These are phyloP conservation scores for Schwanniomyces sp. DNA, from an alignment of 805 yeast species.

Conservation along the genomic window DNA sequence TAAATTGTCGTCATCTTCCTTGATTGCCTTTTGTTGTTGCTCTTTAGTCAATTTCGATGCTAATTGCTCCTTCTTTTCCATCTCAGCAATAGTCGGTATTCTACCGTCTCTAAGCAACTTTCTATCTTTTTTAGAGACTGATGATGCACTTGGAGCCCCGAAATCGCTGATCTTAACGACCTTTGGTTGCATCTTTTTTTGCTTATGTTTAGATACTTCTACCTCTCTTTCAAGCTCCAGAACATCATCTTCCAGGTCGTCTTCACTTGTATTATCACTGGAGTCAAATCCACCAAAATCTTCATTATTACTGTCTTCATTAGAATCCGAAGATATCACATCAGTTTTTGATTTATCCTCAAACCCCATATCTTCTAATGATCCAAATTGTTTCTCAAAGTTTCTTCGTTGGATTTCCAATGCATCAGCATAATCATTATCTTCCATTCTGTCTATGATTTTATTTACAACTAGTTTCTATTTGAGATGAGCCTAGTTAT, in stretches of 20 bases:
- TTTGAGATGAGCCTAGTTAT: neutral
- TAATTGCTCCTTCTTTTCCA: slow-evolving; percentile 23
- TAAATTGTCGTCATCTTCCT: slow-evolving; percentile 51
- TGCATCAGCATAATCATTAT: slow-evolving; percentile 28
- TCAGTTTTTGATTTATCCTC: slow-evolving; percentile 25
- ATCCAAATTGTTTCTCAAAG: slow-evolving; percentile 66
- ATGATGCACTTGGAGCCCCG: slow-evolving; percentile 20
- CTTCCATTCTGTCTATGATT: neutral
- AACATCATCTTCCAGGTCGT: slow-evolving; percentile 2
- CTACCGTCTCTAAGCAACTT: slow-evolving; percentile 60
- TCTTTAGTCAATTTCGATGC: slow-evolving; percentile 28
- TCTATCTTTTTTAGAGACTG: slow-evolving; percentile 45
- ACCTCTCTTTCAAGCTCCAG: slow-evolving; percentile 10
- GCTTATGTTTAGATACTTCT: slow-evolving; percentile 10
- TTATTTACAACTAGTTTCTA: neutral
- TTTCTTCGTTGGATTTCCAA: slow-evolving; percentile 56
- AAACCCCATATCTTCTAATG: slow-evolving; percentile 47
- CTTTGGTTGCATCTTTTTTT: slow-evolving; percentile 30
- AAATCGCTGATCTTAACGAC: slow-evolving; percentile 47
- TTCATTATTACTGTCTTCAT: slow-evolving; percentile 17
- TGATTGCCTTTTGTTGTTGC: slow-evolving; percentile 33
- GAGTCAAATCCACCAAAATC: slow-evolving; percentile 6
- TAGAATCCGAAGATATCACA: slow-evolving; percentile 4
- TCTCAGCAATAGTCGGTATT: slow-evolving; percentile 47
- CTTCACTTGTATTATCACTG: slow-evolving; percentile 5